Evolutionary conservation across 106 monocot genomes (phyloP).

Genomic region (Ottelia alismoides): DNA sequence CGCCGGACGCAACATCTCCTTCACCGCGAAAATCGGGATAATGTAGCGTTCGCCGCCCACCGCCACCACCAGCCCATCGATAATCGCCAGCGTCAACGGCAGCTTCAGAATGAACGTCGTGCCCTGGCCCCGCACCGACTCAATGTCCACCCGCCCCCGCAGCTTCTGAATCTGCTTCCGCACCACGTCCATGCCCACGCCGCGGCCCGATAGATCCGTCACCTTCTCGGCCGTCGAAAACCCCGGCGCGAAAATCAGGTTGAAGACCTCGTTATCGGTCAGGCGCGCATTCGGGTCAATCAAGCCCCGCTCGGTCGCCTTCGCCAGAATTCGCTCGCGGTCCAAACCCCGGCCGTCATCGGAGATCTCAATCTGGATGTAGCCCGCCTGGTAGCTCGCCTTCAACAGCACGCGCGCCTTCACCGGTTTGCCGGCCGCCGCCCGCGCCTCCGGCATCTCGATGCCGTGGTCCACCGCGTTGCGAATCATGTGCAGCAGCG

Average conservation of each 20-base stretch:
- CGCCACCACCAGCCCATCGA: background rate
- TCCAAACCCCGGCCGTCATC: background rate
- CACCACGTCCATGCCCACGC: background rate
- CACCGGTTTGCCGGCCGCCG: background rate
- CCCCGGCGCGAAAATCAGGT: background rate
- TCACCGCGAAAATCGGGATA: background rate
- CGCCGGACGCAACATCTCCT: background rate
- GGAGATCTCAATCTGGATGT: background rate
- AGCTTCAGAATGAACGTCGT: background rate
- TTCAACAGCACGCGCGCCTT: background rate
- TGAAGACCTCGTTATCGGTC: background rate
- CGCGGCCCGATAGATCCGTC: too few relatives aligned
- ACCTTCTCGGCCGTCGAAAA: too few relatives aligned
- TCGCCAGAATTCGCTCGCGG: background rate
- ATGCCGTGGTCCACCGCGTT: background rate
- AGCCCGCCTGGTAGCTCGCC: background rate
- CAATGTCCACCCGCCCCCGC: background rate
- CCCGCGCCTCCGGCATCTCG: background rate
- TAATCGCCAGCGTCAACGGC: background rate
- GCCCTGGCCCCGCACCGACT: background rate
- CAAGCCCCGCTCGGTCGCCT: background rate
- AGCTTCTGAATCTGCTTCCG: background rate
- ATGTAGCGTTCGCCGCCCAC: background rate
- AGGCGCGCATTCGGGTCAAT: background rate
- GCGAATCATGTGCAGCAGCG: background rate